Percentiles rank a stretch among this genome's conserved stretches.
Evolutionary conservation across 1,284 basidiomycete genomes (phyloP).

Genomic region (Melampsora larici-populina): DNA sequence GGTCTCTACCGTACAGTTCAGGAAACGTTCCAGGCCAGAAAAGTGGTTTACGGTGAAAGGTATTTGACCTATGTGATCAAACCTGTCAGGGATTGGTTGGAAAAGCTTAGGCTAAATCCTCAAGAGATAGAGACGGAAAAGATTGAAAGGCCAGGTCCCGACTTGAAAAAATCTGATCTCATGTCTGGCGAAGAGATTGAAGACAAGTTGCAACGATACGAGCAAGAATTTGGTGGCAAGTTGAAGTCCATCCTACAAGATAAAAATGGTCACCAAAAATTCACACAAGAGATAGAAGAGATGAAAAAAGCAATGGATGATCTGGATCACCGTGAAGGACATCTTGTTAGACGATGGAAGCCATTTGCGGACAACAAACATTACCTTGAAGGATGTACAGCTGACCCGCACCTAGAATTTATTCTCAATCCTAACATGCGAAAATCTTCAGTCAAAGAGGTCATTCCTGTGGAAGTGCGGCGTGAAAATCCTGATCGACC

Average conservation of each 20-base stretch:
- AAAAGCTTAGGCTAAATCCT: too few species aligned
- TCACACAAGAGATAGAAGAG: too few species aligned
- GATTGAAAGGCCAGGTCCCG: too few species aligned
- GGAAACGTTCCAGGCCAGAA: not conserved
- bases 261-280: too few species aligned
- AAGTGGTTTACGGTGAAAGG: not conserved
- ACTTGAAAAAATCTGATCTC: too few species aligned
- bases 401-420: not conserved
- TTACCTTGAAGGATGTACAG: not conserved
- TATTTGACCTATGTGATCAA: not conserved
- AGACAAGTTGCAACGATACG: too few species aligned
- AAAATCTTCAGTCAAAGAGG: conserved; percentile 3
- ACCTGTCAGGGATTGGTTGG: not conserved
- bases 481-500: not conserved
- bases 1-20: not conserved
- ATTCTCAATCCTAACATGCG: not conserved
- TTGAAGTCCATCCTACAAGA: too few species aligned
- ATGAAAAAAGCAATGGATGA: not conserved
- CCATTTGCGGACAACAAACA: not conserved
- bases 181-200: too few species aligned
- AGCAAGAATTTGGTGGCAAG: too few species aligned
- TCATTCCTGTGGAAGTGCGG: not conserved
- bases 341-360: not conserved
- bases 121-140: too few species aligned
- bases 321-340: not conserved